phyloP scores from a whole-genome alignment of 208 protist species.

The Willaertia magna region DNA sequence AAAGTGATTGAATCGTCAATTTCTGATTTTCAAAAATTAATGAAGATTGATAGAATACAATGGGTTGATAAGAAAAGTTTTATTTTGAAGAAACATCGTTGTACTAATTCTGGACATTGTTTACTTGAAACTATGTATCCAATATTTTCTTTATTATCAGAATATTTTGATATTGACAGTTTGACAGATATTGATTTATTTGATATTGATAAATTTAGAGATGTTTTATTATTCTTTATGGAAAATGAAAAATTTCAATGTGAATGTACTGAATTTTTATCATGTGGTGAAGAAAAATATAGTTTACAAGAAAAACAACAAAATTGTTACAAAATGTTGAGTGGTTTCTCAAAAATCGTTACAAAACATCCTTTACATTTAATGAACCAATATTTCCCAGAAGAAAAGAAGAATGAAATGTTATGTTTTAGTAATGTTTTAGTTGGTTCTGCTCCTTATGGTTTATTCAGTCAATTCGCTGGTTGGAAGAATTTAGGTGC shows the following conservation, averaged over 20 bases:
- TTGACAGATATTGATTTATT: no score
- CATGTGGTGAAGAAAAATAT: neutral
- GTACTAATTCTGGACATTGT: neutral
- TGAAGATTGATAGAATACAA: no score
- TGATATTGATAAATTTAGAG: neutral
- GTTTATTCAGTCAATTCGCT: neutral
- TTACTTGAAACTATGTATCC: neutral
- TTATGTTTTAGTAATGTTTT: no score
- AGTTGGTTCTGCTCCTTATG: no score
- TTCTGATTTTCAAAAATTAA: no score
- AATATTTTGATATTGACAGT: neutral
- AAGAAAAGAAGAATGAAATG: no score
- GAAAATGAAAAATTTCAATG: neutral
- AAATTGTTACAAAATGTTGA: neutral
- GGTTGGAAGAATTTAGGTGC: neutral
- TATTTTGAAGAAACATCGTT: neutral
- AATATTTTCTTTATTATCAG: neutral
- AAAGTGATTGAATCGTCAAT: no score
- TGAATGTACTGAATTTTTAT: neutral
- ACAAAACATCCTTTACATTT: neutral
- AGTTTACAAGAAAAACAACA: neutral
- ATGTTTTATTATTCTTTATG: neutral
- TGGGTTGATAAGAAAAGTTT: neutral
- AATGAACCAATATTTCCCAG: no score
- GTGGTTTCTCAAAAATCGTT: neutral